phyloP scores from a whole-genome alignment of 768 basidiomycete genomes.

The Naganishia onofrii region DNA sequence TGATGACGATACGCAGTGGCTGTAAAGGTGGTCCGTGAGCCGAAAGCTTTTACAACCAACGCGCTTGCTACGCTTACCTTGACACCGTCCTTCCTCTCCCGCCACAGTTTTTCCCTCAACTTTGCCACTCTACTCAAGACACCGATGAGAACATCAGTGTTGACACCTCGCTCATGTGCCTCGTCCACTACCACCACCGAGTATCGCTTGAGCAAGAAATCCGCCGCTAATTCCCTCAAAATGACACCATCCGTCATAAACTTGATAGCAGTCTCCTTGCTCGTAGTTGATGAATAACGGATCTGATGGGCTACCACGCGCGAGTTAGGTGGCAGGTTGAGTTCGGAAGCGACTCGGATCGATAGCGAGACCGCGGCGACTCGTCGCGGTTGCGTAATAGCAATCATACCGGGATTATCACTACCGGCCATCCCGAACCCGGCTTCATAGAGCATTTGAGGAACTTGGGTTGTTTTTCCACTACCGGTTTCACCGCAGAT shows the following conservation, averaged over 20 bases:
- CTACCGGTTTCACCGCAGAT: slow-evolving; percentile 95
- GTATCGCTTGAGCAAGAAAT: slow-evolving; percentile 91
- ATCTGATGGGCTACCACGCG: slow-evolving; percentile 92
- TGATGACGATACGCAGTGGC: slow-evolving; percentile 90
- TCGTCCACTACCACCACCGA: slow-evolving; percentile 95
- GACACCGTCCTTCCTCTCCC: slow-evolving; percentile 62
- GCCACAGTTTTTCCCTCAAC: slow-evolving; percentile 84
- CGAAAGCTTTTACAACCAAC: slow-evolving; percentile 13
- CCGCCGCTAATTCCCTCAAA: slow-evolving; percentile 82
- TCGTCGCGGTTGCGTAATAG: slow-evolving; percentile 92
- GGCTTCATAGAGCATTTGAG: slow-evolving; percentile 96
- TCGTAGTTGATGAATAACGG: slow-evolving; percentile 91
- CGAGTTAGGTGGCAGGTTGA: slow-evolving; percentile 67
- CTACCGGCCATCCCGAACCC: slow-evolving; percentile 82
- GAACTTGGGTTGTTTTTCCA: slow-evolving; percentile 97
- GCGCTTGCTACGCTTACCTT: slow-evolving; percentile 58
- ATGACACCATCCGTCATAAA: slow-evolving; percentile 99
- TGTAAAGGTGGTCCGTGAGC: slow-evolving; percentile 43
- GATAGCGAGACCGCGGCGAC: slow-evolving; percentile 98
- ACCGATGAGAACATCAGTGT: slow-evolving; percentile 95
- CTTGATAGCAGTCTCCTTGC: slow-evolving; percentile 85
- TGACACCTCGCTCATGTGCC: slow-evolving; percentile 96
- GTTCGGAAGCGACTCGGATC: slow-evolving; percentile 82
- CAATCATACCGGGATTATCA: slow-evolving; percentile 97
- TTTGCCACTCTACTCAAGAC: slow-evolving; percentile 91